Evolutionary conservation across 192 early-diverging fungal genomes (phyloP), one percentile per base, ranked within the genome.

Genomic region (Backusella australiensis): DNA sequence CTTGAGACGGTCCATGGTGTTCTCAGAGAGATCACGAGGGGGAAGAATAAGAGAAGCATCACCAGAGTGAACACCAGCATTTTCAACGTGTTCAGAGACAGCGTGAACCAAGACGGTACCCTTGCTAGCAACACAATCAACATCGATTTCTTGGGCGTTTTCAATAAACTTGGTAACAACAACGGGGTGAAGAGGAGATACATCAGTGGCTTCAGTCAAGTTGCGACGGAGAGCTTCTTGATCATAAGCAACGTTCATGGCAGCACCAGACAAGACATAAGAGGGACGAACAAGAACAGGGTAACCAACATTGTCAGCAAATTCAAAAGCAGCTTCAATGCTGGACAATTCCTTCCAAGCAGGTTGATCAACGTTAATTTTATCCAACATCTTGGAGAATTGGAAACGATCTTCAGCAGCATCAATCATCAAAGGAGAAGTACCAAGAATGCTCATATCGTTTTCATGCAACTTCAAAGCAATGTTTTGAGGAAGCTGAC

Each of bases 401-500:
- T 97, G 95, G 86, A 95, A 91, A 76, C 96, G 93, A 87, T 98
- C 93, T 83, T 99, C 96, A 38, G 96, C 97, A 11, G 89, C 84
- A 75, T 99, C 97, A 68, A 99, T 94, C 87, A 93, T 93, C 49
- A 92, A 88, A 1, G 97, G 96, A 32, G 85, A 90, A 11, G 97
- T 99, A 63, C 97, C 97, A 34, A 99, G 81, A 5, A 98, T 90
- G n/a, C 93, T 94, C 73, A 96, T 89, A 6, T 89, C 86, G 76
- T 87, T 85, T 19, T 91, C 80, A 59, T 93, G 88, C 67, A 98
- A 84, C 23, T 88, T 88, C 39, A 98, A 86, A 23, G 97, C 97
- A 86, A 99, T 97, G 86, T 99, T 98, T 82, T 99, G 95, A 42
- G 97, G 97, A 17, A 95, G 85, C 89, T 99, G 97, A 6, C 97